Percentiles rank a stretch among this genome's conserved stretches.
phyloP scores from a whole-genome alignment of 805 yeast genomes.

The Wickerhamiella galacta region DNA sequence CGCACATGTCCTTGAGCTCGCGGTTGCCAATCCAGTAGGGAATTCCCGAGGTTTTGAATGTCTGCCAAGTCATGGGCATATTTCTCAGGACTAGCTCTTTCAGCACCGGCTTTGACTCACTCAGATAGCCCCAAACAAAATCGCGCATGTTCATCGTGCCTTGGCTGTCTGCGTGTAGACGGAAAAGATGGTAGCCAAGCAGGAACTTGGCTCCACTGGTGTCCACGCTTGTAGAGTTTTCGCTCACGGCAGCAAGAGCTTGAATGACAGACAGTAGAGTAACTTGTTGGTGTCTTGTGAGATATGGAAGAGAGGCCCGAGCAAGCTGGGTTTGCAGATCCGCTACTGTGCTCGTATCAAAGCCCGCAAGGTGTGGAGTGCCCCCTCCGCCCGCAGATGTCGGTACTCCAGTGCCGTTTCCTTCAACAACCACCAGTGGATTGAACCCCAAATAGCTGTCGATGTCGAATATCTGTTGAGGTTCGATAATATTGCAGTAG shows the following conservation, averaged over 20 bases:
- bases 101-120: conserved; percentile 57
- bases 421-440: too few relatives aligned
- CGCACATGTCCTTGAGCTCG: conserved; percentile 38
- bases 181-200: conserved; percentile 53
- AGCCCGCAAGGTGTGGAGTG: too few relatives aligned
- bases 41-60: conserved; percentile 42
- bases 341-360: conserved; percentile 15
- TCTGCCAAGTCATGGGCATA: conserved; percentile 1
- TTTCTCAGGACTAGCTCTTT: conserved; percentile 31
- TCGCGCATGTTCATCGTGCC: conserved; percentile 56
- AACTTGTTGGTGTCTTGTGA: conserved; percentile 83
- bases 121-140: conserved; percentile 72
- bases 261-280: conserved; percentile 57
- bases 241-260: conserved; percentile 27
- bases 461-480: conserved; percentile 9
- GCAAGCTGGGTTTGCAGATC: conserved; percentile 43
- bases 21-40: conserved; percentile 49
- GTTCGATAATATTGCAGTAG: not conserved
- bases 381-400: too few relatives aligned
- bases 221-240: conserved; percentile 31
- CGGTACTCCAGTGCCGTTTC: too few relatives aligned
- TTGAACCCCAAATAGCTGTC: conserved; percentile 17
- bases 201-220: conserved; percentile 54
- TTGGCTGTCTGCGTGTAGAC: conserved; percentile 35
- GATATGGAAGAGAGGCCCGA: conserved; percentile 51